Evolutionary conservation across 805 yeast genomes (phyloP).

Genomic region (Schwanniomyces sp.): DNA sequence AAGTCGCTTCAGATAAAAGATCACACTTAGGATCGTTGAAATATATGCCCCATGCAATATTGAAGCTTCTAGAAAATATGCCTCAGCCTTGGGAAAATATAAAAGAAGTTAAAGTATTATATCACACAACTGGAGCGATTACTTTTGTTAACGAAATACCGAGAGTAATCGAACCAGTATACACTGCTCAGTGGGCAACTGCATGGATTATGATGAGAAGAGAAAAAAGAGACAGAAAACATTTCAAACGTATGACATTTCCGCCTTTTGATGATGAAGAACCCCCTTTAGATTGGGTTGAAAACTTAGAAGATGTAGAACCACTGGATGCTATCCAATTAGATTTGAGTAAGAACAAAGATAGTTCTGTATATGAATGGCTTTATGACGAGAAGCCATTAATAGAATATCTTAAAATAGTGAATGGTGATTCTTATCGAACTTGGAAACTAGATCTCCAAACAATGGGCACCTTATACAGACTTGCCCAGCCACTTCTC

Average conservation of each 20-base stretch:
- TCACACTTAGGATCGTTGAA: constrained; percentile 88
- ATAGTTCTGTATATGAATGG: constrained; percentile 68
- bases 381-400: constrained; percentile 77
- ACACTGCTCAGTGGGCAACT: constrained; percentile 93
- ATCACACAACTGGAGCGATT: constrained; percentile 90
- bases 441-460: constrained; percentile 65
- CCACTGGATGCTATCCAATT: constrained; percentile 70
- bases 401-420: constrained; percentile 50
- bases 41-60: constrained; percentile 92
- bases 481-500: constrained; percentile 69
- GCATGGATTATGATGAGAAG: constrained; percentile 92
- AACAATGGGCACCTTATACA: constrained; percentile 63
- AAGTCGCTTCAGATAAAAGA: constrained; percentile 79
- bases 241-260: constrained; percentile 87
- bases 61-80: constrained; percentile 89
- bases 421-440: constrained; percentile 77
- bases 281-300: constrained; percentile 84
- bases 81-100: constrained; percentile 97
- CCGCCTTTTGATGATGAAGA: constrained; percentile 99
- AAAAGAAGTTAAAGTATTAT: constrained; percentile 83
- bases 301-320: constrained; percentile 70
- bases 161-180: constrained; percentile 87
- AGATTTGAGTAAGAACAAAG: constrained; percentile 65
- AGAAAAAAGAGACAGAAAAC: constrained; percentile 87
- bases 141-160: constrained; percentile 94